A percentile compares a stretch with the other conserved stretches of the same genome.
These are phyloP conservation scores for Artemisia tridentata DNA, from an alignment of 129 eudicot species.

Conservation along the genomic window DNA sequence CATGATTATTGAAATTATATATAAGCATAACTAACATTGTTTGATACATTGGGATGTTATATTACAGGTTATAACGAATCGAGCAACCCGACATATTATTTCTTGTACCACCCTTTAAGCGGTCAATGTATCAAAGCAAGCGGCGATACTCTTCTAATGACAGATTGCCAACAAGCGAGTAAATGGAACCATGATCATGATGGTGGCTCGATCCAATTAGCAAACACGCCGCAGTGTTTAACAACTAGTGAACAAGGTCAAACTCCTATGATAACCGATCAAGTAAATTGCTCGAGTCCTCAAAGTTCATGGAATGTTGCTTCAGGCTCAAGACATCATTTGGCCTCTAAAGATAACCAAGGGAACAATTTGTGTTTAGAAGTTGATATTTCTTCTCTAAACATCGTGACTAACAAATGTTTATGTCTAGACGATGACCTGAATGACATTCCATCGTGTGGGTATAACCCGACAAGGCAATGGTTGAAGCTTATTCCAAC, in stretches of 20 bases:
- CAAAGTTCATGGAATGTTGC: conserved; percentile 45
- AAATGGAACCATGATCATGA: conserved; percentile 44
- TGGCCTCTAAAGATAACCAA: conserved; percentile 37
- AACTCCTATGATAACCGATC: conserved; percentile 21
- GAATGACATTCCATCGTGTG: conserved; percentile 40
- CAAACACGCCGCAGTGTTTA: conserved; percentile 28
- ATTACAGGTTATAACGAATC: conserved; percentile 20
- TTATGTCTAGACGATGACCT: conserved; percentile 48
- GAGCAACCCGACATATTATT: conserved; percentile 23
- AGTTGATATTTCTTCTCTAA: conserved; percentile 30
- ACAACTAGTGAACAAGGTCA: conserved; percentile 29
- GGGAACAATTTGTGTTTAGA: conserved; percentile 66
- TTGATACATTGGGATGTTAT: not conserved
- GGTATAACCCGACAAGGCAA: conserved; percentile 58
- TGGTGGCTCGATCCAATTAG: conserved; percentile 35
- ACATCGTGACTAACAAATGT: conserved; percentile 54
- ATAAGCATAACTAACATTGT: not conserved
- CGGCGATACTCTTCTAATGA: conserved; percentile 16
- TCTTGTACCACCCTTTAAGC: conserved; percentile 61
- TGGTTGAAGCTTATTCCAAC: conserved; percentile 67
- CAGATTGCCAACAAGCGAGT: conserved; percentile 36
- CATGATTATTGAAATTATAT: not conserved
- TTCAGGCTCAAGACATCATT: conserved; percentile 52
- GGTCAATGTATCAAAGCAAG: conserved; percentile 49
- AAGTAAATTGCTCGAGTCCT: conserved; percentile 29